Evolutionary conservation across 805 yeast genomes (phyloP).

Genomic region (Starmerella vaccinii): DNA sequence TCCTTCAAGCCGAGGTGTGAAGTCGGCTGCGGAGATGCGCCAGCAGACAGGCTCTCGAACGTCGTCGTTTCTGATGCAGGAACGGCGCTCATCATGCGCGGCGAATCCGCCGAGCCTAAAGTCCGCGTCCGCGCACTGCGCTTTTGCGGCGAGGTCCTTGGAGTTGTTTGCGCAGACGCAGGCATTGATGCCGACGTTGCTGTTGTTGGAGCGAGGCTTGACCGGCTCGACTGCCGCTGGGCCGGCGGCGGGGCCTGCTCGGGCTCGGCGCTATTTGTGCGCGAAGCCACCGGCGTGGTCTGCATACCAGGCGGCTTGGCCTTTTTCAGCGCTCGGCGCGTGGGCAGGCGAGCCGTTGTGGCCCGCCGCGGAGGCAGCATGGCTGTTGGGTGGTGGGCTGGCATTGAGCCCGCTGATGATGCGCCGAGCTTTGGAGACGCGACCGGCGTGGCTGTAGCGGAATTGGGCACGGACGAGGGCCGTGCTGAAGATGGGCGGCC

Average conservation of each 20-base stretch:
- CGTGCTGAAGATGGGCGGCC: not conserved
- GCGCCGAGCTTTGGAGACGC: not conserved
- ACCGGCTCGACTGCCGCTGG: not conserved
- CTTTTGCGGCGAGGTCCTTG: not conserved
- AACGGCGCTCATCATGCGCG: too few species aligned
- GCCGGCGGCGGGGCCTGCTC: not conserved
- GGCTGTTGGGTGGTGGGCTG: not conserved
- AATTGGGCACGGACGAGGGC: not conserved
- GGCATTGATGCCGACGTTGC: not conserved
- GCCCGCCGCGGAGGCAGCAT: constrained; percentile 8
- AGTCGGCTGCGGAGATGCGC: not conserved
- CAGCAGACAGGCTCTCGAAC: not conserved
- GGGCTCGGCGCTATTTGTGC: not conserved
- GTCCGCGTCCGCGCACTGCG: not conserved
- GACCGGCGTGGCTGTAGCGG: not conserved
- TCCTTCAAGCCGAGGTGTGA: too few species aligned
- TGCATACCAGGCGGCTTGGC: not conserved
- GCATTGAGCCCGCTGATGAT: not conserved
- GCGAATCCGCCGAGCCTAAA: too few species aligned
- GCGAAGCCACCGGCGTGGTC: not conserved
- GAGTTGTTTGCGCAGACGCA: not conserved
- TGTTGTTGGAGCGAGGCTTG: not conserved
- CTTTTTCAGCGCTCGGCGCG: constrained; percentile 6
- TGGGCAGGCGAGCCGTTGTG: constrained; percentile 11
- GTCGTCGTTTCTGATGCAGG: not conserved